These are phyloP conservation scores for Barnettozyma salicaria DNA, from an alignment of 805 yeast species.

Conservation along the genomic window DNA sequence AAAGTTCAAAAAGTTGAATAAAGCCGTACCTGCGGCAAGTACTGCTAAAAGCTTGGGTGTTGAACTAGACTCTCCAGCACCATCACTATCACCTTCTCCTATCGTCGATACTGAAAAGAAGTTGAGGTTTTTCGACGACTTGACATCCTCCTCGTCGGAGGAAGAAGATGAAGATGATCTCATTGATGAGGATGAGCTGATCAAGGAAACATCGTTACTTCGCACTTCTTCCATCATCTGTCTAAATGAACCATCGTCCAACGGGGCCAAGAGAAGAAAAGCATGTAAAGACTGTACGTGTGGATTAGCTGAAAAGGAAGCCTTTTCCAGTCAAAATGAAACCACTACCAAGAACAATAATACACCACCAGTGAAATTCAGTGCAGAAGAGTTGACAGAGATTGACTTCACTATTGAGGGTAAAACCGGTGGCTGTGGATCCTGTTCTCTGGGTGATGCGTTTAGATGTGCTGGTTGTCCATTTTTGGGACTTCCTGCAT, in stretches of 20 bases:
- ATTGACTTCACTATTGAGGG: conserved; percentile 96
- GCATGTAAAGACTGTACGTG: conserved; percentile 99
- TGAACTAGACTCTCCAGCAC: conserved; percentile 10
- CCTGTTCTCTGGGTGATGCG: conserved; percentile 96
- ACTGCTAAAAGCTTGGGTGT: not conserved
- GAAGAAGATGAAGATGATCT: conserved; percentile 26
- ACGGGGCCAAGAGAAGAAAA: conserved; percentile 57
- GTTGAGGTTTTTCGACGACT: conserved; percentile 18
- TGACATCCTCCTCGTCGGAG: conserved; percentile 12
- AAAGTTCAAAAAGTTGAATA: conserved; percentile 23
- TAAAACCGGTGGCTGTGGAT: conserved; percentile 95
- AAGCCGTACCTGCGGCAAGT: conserved; percentile 7
- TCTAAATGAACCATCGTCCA: conserved; percentile 46
- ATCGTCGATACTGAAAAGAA: conserved; percentile 17
- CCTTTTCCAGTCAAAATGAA: conserved; percentile 38
- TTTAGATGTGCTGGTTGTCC: conserved; percentile 99
- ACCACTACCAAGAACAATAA: conserved; percentile 33
- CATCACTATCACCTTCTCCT: conserved; percentile 20
- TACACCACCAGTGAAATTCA: conserved; percentile 40
- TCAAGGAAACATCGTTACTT: conserved; percentile 23
- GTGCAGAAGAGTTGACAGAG: conserved; percentile 72
- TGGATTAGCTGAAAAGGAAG: conserved; percentile 88
- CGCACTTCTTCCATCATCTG: conserved; percentile 35
- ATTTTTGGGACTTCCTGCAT: conserved; percentile 93
- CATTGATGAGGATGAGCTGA: conserved; percentile 36